These are phyloP conservation scores for Erodium chrysanthum DNA, from an alignment of 441 rosid genomes.

Conservation along the genomic window DNA sequence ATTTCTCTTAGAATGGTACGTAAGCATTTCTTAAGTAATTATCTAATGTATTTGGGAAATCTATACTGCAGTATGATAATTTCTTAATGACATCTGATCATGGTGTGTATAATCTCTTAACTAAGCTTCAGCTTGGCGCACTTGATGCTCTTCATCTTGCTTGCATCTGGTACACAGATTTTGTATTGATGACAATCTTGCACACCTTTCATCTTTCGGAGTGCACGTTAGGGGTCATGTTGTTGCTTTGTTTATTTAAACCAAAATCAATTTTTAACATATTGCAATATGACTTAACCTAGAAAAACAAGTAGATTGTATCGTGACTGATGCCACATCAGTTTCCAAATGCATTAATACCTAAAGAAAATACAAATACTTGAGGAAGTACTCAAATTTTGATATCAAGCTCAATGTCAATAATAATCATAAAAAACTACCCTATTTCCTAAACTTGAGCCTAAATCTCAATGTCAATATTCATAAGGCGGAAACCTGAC, in stretches of 20 bases:
- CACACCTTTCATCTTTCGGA: background rate
- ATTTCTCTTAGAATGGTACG: conserved; percentile 77
- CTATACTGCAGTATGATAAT: background rate
- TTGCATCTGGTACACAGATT: background rate
- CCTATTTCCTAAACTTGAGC: too few relatives aligned
- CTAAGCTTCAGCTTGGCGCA: background rate
- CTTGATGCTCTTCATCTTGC: background rate
- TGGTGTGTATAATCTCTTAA: background rate
- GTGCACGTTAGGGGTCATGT: background rate
- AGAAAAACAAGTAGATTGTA: background rate
- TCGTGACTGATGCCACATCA: background rate
- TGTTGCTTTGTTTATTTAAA: background rate
- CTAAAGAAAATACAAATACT: too few relatives aligned
- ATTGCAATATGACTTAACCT: background rate
- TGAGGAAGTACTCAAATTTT: too few relatives aligned
- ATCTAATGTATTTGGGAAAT: background rate
- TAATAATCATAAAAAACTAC: too few relatives aligned
- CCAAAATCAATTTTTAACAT: background rate
- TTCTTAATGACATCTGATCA: background rate
- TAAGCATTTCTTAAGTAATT: conserved; percentile 7
- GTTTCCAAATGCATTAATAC: background rate
- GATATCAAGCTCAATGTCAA: too few relatives aligned
- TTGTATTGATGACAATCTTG: background rate
- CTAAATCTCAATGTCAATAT: too few relatives aligned
- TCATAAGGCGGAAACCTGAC: too few relatives aligned